Percentiles rank a stretch among this genome's conserved stretches.
Conservation (phyloP, 306 rosid species). For the Luffa aegyptiaca region DNA sequence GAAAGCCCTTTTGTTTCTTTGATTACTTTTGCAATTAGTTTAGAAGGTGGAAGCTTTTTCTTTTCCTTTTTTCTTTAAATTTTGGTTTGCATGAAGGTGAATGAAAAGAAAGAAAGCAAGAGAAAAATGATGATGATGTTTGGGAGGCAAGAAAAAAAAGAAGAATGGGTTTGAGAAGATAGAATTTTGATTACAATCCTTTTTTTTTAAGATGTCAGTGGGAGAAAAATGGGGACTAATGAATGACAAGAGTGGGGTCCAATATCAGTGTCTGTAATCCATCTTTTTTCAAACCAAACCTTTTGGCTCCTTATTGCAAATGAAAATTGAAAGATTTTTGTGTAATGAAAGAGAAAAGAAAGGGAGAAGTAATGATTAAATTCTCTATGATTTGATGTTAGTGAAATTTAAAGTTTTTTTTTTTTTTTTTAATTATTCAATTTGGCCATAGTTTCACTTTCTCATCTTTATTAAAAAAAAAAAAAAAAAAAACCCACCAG, state of each 20-base stretch:
- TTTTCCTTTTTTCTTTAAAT: neutral
- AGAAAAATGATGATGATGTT: neutral
- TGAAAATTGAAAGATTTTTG: neutral
- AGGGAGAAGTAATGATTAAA: slow-evolving; percentile 1
- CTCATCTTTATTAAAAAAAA: neutral
- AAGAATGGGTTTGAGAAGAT: neutral
- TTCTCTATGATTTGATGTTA: slow-evolving; percentile 7
- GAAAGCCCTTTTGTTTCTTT: neutral
- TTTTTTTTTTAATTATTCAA: neutral
- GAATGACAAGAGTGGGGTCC: slow-evolving; percentile 3
- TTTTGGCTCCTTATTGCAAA: neutral
- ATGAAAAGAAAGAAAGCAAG: slow-evolving; percentile 2
- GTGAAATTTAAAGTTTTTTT: neutral
- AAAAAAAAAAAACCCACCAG: neutral
- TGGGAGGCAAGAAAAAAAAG: neutral
- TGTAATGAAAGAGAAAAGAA: neutral
- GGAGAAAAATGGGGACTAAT: neutral
- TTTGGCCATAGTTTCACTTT: neutral
- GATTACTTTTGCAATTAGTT: neutral
- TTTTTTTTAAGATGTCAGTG: neutral
- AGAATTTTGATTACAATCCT: slow-evolving; percentile 1
- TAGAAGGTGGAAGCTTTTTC: neutral
- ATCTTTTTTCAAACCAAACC: slow-evolving; percentile 2
- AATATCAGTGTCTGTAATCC: slow-evolving; percentile 2
- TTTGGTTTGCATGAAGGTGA: slow-evolving; percentile 3